Percentiles rank a stretch among this genome's conserved stretches.
Conservation (phyloP, 2,329 filamentous ascomycete genomes). For the Daldinia sp. region DNA sequence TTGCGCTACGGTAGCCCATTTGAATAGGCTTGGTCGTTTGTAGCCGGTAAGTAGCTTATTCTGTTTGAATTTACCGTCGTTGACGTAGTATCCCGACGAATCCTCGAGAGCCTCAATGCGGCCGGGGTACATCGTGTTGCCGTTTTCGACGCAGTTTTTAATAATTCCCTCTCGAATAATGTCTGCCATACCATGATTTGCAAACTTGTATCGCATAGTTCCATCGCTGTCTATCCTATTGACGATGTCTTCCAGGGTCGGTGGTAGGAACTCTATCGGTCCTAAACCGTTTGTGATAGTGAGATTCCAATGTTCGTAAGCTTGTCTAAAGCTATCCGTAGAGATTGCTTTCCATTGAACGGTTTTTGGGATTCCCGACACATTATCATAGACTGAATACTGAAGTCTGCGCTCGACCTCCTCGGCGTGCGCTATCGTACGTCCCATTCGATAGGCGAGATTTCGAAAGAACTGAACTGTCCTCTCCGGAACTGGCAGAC, state of each 20-base stretch:
- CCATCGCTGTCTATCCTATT: conserved; percentile 44
- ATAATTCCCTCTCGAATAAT: conserved; percentile 53
- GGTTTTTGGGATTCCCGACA: not conserved
- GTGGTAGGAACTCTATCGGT: conserved; percentile 37
- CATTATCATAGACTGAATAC: conserved; percentile 15
- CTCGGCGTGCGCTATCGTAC: conserved; percentile 43
- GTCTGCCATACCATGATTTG: conserved; percentile 34
- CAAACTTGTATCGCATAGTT: conserved; percentile 26
- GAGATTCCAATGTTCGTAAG: conserved; percentile 34
- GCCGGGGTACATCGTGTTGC: conserved; percentile 53
- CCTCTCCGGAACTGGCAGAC: conserved; percentile 37
- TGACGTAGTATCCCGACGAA: conserved; percentile 15
- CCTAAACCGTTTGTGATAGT: conserved; percentile 35
- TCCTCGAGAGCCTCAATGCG: conserved; percentile 43
- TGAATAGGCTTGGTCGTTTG: conserved; percentile 44
- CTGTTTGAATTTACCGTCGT: not conserved
- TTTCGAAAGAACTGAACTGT: conserved; percentile 46
- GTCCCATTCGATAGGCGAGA: conserved; percentile 52
- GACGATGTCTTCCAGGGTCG: conserved; percentile 45
- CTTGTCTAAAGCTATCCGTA: conserved; percentile 21
- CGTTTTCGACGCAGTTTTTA: conserved; percentile 54
- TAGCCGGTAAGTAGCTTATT: conserved; percentile 32
- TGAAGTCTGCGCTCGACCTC: conserved; percentile 37
- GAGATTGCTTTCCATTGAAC: conserved; percentile 40
- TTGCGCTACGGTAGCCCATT: conserved; percentile 45